Percentiles rank a stretch among this genome's conserved stretches.
These are phyloP conservation scores for Stentor coeruleus DNA, from an alignment of 73 alveolate species.

Conservation along the genomic window DNA sequence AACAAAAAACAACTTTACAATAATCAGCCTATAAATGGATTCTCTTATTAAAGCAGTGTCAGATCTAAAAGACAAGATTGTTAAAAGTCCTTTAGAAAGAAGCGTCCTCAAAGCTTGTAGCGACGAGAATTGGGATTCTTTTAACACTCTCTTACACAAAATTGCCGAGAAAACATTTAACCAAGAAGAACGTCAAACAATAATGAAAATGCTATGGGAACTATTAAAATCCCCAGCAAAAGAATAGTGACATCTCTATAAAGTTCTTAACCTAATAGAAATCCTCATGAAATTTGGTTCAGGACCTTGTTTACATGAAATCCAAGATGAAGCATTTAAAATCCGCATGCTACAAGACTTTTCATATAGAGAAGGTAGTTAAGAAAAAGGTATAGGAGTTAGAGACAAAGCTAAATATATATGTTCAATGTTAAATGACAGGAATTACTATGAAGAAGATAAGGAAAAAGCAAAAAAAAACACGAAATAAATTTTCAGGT, in stretches of 20 bases:
- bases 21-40: conserved; percentile 13
- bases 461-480: conserved; percentile 58
- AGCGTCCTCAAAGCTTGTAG: neutral
- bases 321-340: conserved; percentile 53
- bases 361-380: conserved; percentile 42
- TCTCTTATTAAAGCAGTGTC: neutral
- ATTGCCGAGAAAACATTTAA: conserved; percentile 18
- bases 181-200: conserved; percentile 22
- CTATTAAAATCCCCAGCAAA: conserved; percentile 48
- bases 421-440: conserved; percentile 46
- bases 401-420: conserved; percentile 31
- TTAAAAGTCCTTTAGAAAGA: neutral
- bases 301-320: conserved; percentile 46
- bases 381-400: conserved; percentile 48
- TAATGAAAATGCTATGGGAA: conserved; percentile 56
- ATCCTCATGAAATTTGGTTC: conserved; percentile 61
- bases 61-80: neutral
- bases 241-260: conserved; percentile 61
- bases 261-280: conserved; percentile 52
- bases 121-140: neutral
- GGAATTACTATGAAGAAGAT: conserved; percentile 42
- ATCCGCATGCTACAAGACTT: conserved; percentile 47
- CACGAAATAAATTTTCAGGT: conserved; percentile 52
- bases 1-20: no score
- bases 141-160: neutral